A percentile compares a stretch with the other conserved stretches of the same genome.
Conservation (phyloP, 2,329 filamentous ascomycete species). For the Colletotrichum ledebouriae region DNA sequence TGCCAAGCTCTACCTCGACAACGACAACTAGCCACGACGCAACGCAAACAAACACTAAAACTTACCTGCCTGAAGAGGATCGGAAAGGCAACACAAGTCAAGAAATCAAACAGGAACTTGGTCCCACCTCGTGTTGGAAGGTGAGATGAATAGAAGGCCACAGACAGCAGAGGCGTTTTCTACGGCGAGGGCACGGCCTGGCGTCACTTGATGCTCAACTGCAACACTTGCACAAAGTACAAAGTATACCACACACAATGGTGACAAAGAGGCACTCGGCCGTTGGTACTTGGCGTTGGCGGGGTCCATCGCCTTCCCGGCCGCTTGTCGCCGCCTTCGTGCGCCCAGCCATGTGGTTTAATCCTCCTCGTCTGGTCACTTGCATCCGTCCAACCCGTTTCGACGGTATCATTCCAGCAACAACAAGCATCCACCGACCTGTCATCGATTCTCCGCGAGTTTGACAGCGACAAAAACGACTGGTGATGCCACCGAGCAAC, state of each 20-base stretch:
- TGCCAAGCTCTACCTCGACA: constrained; percentile 17
- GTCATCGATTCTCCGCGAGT: constrained; percentile 3
- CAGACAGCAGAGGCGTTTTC: constrained; percentile 36
- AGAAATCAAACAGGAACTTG: constrained; percentile 25
- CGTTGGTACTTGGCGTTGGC: constrained; percentile 31
- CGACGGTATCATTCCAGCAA: constrained; percentile 25
- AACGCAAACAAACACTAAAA: constrained; percentile 25
- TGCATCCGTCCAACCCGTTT: constrained; percentile 32
- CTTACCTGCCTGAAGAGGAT: background rate
- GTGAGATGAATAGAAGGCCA: constrained; percentile 24
- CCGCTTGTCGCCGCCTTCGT: constrained; percentile 30
- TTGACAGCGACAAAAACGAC: constrained; percentile 15
- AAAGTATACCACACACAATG: constrained; percentile 32
- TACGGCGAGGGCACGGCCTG: constrained; percentile 37
- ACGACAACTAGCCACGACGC: background rate
- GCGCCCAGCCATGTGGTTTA: constrained; percentile 41
- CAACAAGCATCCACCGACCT: background rate
- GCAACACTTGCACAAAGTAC: constrained; percentile 29
- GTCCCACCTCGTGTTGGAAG: constrained; percentile 36
- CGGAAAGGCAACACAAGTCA: background rate
- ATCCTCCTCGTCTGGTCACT: constrained; percentile 21
- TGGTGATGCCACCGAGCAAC: constrained; percentile 19
- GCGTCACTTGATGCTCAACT: constrained; percentile 36
- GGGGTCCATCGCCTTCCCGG: constrained; percentile 24
- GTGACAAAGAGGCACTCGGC: constrained; percentile 28